Evolutionary conservation across 768 basidiomycete genomes (phyloP).

Genomic region (Tylopilus balloui): DNA sequence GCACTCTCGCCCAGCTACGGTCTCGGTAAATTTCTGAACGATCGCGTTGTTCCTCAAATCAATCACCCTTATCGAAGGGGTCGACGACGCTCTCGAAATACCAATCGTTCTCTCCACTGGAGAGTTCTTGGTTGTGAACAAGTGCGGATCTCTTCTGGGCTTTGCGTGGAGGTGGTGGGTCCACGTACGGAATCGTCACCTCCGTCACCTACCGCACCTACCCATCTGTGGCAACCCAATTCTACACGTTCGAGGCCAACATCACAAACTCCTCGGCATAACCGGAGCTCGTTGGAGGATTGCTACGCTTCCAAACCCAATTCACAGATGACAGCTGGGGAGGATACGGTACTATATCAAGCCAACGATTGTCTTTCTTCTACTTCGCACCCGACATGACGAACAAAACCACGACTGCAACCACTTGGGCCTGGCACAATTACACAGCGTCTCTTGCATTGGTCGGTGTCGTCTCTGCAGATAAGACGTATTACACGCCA

Average conservation of each 20-base stretch:
- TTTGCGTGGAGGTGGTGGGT: conserved; percentile 48
- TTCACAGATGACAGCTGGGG: conserved; percentile 45
- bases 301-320: conserved; percentile 32
- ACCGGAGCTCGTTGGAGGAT: conserved; percentile 31
- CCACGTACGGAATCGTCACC: conserved; percentile 47
- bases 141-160: conserved; percentile 51
- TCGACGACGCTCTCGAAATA: conserved; percentile 48
- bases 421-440: conserved; percentile 33
- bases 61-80: conserved; percentile 29
- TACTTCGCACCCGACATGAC: conserved; percentile 37
- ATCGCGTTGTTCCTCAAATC: neutral
- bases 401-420: conserved; percentile 32
- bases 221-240: conserved; percentile 33
- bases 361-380: conserved; percentile 6
- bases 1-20: conserved; percentile 38
- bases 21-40: conserved; percentile 31
- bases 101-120: conserved; percentile 43
- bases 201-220: conserved; percentile 46
- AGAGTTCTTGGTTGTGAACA: conserved; percentile 36
- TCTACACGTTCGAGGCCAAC: conserved; percentile 29
- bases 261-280: conserved; percentile 29
- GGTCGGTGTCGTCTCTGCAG: conserved; percentile 1
- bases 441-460: conserved; percentile 14
- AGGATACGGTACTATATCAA: conserved; percentile 28
- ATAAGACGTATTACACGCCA: neutral